Evolutionary conservation across 2,329 filamentous ascomycete species (phyloP), one percentile per base, ranked within the genome.

Genomic region (Ilyonectria destructans): DNA sequence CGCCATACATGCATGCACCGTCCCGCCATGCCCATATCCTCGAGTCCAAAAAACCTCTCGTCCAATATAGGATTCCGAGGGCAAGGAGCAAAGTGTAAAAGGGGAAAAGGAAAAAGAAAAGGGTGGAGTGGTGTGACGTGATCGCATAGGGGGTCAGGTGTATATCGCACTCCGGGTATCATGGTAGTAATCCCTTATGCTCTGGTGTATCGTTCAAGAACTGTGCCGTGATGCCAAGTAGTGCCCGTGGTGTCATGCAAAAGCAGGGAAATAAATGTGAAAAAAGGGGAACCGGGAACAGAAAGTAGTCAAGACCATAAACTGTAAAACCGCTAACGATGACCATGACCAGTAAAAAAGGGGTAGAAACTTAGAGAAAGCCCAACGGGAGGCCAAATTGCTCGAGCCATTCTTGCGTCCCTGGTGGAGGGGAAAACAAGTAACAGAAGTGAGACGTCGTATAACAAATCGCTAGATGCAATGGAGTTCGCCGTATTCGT

Each of bases 111-210:
- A 69, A 52, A 60, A 75, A 74, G 70, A 69, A 73, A 77, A 79
- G 71, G 57, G 74, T 77, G 77, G 80, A 80, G 80, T 82, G 80
- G 80, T 80, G 77, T 79, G 79, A 80, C 77, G 71, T 78, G 72
- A 77, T 77, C 72, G 75, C 71, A 68, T 75, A 71, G 63, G 72
- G 74, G 74, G 75, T 74, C 74, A 77, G 71, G 75, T 77, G 75
- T 75, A 57, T 73, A 73, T 78, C 78, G 80, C 79, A 80, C 80
- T 82, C 81, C 80, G 81, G 81, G 81, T 82, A 82, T 82, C 81
- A 78, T 79, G 71, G 72, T 78, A 69, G 77, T 69, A 78, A 73
- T 69, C 76, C 78, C 77, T 77, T 68, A 79, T 80, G 79, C 78
- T 77, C 62, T 78, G 75, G 74, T 79, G 75, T 81, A 80, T 79